phyloP scores from a whole-genome alignment of 306 rosid genomes.

The Crotalaria pallida region DNA sequence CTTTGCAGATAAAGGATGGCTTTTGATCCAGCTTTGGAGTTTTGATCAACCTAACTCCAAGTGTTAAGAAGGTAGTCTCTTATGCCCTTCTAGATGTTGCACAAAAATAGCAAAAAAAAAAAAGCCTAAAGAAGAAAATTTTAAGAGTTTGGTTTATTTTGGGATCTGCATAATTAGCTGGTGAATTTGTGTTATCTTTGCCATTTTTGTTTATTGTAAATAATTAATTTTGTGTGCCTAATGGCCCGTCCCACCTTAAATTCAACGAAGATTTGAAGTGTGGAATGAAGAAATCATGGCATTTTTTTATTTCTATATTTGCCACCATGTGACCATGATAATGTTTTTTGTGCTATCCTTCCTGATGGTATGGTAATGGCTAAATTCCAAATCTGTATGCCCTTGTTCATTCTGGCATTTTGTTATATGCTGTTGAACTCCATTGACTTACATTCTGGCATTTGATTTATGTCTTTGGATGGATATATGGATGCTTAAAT shows the following conservation, averaged over 20 bases:
- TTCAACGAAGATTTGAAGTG: background rate
- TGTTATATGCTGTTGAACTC: background rate
- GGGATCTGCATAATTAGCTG: slow-evolving; percentile 1
- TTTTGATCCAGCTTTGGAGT: slow-evolving; percentile 31
- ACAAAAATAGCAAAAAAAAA: background rate
- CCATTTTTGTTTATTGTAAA: background rate
- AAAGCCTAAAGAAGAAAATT: too few species aligned
- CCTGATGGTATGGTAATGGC: background rate
- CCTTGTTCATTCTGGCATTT: background rate
- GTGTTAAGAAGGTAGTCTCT: slow-evolving; percentile 28
- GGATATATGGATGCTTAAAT: background rate
- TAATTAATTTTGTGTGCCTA: background rate
- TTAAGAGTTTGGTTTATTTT: background rate
- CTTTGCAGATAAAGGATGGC: slow-evolving; percentile 29
- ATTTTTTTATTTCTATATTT: background rate
- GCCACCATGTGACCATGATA: background rate
- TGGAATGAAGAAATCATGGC: background rate
- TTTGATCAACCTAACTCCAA: slow-evolving; percentile 18
- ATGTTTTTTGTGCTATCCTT: background rate
- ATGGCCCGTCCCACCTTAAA: background rate
- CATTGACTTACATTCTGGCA: background rate
- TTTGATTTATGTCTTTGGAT: slow-evolving; percentile 1
- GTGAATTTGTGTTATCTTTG: slow-evolving; percentile 5
- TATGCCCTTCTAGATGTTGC: background rate
- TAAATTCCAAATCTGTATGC: background rate